These are phyloP conservation scores for Neurospora sp. DNA, from an alignment of 495 filamentous ascomycete species.

Conservation along the genomic window DNA sequence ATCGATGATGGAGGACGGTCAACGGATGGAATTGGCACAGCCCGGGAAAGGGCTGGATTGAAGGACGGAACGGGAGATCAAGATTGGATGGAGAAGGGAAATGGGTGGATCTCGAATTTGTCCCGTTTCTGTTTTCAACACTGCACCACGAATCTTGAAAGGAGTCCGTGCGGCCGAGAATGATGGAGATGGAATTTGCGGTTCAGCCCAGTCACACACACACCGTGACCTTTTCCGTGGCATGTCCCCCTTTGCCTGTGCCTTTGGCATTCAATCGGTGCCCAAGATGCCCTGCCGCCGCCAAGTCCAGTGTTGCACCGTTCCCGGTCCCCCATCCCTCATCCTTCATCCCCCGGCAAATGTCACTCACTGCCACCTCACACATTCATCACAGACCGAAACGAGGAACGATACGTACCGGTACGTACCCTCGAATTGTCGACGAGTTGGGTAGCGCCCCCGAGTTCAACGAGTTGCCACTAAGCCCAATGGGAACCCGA, in stretches of 20 bases:
- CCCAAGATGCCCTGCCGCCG: neutral
- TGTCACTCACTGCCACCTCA: neutral
- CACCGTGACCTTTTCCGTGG: neutral
- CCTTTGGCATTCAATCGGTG: neutral
- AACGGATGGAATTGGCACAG: neutral
- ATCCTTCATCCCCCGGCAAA: neutral
- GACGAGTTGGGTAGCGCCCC: neutral
- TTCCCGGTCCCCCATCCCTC: neutral
- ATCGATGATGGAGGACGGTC: neutral
- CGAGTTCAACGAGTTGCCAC: neutral
- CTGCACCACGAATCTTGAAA: neutral
- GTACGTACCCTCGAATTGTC: neutral
- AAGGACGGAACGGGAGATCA: slow-evolving; percentile 13
- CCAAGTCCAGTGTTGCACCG: neutral
- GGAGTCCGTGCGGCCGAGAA: neutral
- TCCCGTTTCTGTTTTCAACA: neutral
- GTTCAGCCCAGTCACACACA: neutral
- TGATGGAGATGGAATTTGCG: neutral
- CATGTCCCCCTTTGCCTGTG: neutral
- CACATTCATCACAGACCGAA: neutral
- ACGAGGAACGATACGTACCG: neutral
- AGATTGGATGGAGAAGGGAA: slow-evolving; percentile 19
- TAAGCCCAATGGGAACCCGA: neutral
- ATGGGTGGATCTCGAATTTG: slow-evolving; percentile 23
- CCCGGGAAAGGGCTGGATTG: slow-evolving; percentile 14